These are phyloP conservation scores for Globisporangium rhizosaccharum DNA, from an alignment of 352 stramenopile species.

Conservation along the genomic window DNA sequence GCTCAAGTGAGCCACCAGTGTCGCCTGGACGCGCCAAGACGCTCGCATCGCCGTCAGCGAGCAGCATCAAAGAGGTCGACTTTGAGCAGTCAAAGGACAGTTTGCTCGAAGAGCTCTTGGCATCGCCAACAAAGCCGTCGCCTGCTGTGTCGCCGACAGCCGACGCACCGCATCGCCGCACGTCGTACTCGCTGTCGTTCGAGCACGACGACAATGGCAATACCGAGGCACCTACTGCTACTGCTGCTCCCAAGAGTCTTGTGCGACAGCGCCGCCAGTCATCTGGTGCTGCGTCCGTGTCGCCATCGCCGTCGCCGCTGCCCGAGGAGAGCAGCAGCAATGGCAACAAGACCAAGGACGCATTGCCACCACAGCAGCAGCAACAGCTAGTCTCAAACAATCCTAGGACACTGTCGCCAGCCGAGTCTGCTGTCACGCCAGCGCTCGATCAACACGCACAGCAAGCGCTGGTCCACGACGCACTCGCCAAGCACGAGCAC, in stretches of 20 bases:
- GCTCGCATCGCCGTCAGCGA: slow-evolving; percentile 27
- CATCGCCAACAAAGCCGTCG: slow-evolving; percentile 19
- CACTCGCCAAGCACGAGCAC: slow-evolving; percentile 7
- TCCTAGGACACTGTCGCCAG: background rate
- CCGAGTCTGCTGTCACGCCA: background rate
- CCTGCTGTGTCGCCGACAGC: slow-evolving; percentile 1
- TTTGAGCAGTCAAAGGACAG: slow-evolving; percentile 72
- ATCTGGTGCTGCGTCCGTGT: background rate
- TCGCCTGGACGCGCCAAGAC: slow-evolving; percentile 36
- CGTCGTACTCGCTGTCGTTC: slow-evolving; percentile 48
- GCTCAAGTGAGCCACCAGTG: slow-evolving; percentile 15
- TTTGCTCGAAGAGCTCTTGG: slow-evolving; percentile 52
- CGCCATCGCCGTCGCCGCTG: slow-evolving; percentile 8
- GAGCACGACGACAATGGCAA: slow-evolving; percentile 22
- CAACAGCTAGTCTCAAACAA: background rate
- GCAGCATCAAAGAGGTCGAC: slow-evolving; percentile 45
- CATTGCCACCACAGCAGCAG: background rate
- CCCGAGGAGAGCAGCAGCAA: background rate
- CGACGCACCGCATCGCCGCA: slow-evolving; percentile 20
- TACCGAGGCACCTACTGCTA: background rate
- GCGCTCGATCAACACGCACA: background rate
- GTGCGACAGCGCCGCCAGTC: slow-evolving; percentile 4
- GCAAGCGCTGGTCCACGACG: background rate
- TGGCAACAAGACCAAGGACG: background rate
- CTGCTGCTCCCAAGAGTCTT: background rate